A percentile compares a stretch with the other conserved stretches of the same genome.
These are phyloP conservation scores for Colletotrichum gloeosporioides DNA, from an alignment of 2,329 filamentous ascomycete species.

Conservation along the genomic window DNA sequence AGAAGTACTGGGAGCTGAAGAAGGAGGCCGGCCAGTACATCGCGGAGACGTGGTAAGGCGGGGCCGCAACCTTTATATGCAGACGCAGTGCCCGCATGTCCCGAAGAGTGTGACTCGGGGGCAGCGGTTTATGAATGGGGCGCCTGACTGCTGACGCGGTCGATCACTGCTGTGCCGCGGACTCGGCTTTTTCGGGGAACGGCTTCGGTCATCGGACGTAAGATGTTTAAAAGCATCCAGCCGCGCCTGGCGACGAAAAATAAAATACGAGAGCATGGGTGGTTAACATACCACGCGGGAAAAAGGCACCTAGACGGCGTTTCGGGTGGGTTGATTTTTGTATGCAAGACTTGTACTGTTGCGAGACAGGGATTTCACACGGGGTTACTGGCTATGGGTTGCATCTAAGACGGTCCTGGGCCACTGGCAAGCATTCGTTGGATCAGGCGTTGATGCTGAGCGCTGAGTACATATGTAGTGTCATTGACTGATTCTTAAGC, in stretches of 20 bases:
- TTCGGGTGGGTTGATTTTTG: not conserved
- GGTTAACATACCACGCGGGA: not conserved
- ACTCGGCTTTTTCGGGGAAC: slow-evolving; percentile 4
- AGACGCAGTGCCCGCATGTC: not conserved
- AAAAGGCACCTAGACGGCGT: slow-evolving; percentile 12
- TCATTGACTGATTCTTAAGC: not conserved
- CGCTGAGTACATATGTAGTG: not conserved
- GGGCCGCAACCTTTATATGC: not conserved
- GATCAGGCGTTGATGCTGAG: not conserved
- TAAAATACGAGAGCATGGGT: not conserved
- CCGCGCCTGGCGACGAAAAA: not conserved
- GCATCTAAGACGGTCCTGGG: not conserved
- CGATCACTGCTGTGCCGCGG: not conserved
- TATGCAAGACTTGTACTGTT: not conserved
- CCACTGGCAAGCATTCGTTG: not conserved
- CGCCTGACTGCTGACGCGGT: slow-evolving; percentile 5
- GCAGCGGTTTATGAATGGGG: not conserved
- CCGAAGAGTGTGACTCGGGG: not conserved
- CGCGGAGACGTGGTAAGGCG: slow-evolving; percentile 72
- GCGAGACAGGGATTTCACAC: not conserved
- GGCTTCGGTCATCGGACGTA: slow-evolving; percentile 14
- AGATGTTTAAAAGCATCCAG: not conserved
- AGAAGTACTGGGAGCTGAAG: slow-evolving; percentile 90
- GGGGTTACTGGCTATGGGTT: not conserved
- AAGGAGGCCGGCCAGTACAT: slow-evolving; percentile 94